Evolutionary conservation across 495 filamentous ascomycete species (phyloP).

Genomic region (Pseudomonodictys pantanalensis): DNA sequence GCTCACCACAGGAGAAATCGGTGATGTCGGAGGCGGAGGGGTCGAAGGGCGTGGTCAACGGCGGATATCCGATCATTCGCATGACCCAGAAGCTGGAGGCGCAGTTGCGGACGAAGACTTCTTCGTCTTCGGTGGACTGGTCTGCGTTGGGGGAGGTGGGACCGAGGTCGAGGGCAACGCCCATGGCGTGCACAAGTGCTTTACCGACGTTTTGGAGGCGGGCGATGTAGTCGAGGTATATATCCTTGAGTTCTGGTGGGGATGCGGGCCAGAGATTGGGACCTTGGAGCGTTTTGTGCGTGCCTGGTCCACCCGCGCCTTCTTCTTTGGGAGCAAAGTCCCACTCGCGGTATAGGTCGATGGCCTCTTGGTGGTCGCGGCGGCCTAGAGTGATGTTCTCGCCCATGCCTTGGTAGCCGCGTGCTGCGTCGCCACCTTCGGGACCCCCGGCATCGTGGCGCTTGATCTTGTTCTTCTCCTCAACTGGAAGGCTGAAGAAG

Average conservation of each 20-base stretch:
- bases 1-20: conserved; percentile 34
- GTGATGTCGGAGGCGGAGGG: conserved; percentile 3
- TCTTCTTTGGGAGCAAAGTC: neutral
- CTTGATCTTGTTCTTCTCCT: conserved; percentile 34
- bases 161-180: conserved; percentile 29
- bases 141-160: neutral
- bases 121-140: conserved; percentile 18
- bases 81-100: conserved; percentile 36
- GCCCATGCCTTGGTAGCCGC: conserved; percentile 38
- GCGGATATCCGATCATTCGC: conserved; percentile 38
- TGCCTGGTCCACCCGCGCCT: neutral
- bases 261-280: conserved; percentile 37
- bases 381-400: conserved; percentile 36
- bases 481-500: conserved; percentile 35
- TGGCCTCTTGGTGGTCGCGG: conserved; percentile 35
- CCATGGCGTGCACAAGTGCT: conserved; percentile 35
- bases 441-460: conserved; percentile 27
- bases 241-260: conserved; percentile 22
- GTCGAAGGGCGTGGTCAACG: conserved; percentile 1
- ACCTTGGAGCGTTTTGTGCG: conserved; percentile 30
- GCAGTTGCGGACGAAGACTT: conserved; percentile 31
- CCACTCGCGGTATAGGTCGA: conserved; percentile 38
- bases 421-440: conserved; percentile 33
- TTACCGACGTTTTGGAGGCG: conserved; percentile 23
- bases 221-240: conserved; percentile 33